Evolutionary conservation across 305 asterid species (phyloP), one percentile per base, ranked within the genome.

Genomic region (Ilex paraguariensis): DNA sequence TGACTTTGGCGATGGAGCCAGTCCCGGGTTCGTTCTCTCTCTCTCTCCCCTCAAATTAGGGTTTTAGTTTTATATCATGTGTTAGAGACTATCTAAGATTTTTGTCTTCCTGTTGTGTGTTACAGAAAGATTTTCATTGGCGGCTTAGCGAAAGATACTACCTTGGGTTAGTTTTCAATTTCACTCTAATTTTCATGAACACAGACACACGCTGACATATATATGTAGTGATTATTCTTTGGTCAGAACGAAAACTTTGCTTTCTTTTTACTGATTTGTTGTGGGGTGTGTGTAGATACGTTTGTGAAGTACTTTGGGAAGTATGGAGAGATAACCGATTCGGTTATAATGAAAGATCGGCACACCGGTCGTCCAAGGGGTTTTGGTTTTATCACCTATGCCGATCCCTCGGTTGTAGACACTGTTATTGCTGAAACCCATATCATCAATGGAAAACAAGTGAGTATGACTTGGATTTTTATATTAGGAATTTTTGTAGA

Each of bases 321-420:
- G 81, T 92, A 92, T 64, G 97, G 97, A 31, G 97, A 89, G 77
- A 92, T 92, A 65, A 92, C 95, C 8, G 96, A 92, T 73, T 92
- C 96, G 31, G 97, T 89, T 56, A 92, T 92, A 66, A 89, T 92
- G 97, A 92, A 89, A 64, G 96, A 92, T 68, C 79, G 97, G 57
- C 83, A 81, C 66, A 89, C 98, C 1, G 94, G 98, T 46, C 86
- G 97, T 30, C 98, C 97, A 1, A 76, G 97, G 69, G 97, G 98
- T 31, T 92, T 92, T 39, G 95, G 98, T 56, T 92, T 92, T 74
- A 92, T 92, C 45, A 89, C 98, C 3, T 92, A 84, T 61, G 94
- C 88, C 0, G 93, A 89, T 69, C 95, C 97, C 1, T 45, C 74
- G 3, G 95, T 89, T 66, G 97, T 92, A 6, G 98, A 92, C 77